Evolutionary conservation across 495 filamentous ascomycete genomes (phyloP), one percentile per base, ranked within the genome.

Genomic region (Penicillium tannophilum): DNA sequence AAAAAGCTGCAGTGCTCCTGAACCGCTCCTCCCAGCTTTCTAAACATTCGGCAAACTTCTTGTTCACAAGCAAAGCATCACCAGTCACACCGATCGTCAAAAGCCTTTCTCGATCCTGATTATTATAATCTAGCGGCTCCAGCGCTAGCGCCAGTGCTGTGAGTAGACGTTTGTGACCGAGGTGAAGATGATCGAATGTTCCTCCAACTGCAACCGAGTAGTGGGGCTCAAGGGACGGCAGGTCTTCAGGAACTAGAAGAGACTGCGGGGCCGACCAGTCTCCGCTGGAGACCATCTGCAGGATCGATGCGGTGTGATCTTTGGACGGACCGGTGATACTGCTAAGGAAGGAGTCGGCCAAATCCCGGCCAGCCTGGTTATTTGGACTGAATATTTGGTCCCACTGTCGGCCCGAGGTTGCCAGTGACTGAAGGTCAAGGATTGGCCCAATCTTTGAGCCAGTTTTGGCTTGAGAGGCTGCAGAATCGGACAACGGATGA

Each of bases 171-270:
- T 97, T 97, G 77, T 98, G 94, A n/a, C 94, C 94, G 28, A 90
- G 84, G 68, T 98, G 94, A 39, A 98, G 84, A 73, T 98, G 91
- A 72, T 98, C 94, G 70, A 98, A 98, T 4, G 94, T 98, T 19
- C 94, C 94, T 43, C 93, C 94, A 33, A 98, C 86, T n/a, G 84
- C 86, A 33, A 96, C 88, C 17, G 82, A 80, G 60, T 72, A 68
- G 67, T 87, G 82, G 46, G 68, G 64, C 19, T 26, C 12, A 23
- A 53, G 63, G 28, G 56, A 56, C 44, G 60, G 55, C 33, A 60
- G 45, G 46, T 71, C 55, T 30, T 72, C 63, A 30, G 71, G 58
- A 46, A 55, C 44, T 45, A 76, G 26, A 43, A 67, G 54, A 30
- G 58, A 60, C 45, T 56, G 41, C 10, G 67, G 59, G 5, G 67